These are phyloP conservation scores for Coriolopsis trogii DNA, from an alignment of 1,284 basidiomycete species.

Conservation along the genomic window DNA sequence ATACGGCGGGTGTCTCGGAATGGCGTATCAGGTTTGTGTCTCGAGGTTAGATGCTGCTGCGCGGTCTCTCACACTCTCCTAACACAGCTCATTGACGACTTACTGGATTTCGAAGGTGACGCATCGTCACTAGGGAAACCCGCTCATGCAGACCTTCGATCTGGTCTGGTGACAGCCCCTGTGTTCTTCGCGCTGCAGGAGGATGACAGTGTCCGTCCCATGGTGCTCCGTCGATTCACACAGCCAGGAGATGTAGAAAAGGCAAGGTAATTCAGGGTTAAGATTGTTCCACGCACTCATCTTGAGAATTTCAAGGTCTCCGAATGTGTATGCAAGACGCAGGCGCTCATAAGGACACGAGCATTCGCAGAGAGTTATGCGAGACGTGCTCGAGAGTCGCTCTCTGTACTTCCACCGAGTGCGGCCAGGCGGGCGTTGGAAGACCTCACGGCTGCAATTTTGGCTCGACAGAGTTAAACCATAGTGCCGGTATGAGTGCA, in stretches of 20 bases:
- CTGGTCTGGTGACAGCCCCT: neutral
- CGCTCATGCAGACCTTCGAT: neutral
- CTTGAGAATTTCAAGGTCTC: neutral
- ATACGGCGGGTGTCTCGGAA: conserved; percentile 1
- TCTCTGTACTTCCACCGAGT: neutral
- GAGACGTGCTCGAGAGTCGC: neutral
- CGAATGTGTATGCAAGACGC: neutral
- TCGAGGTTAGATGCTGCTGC: too few relatives aligned
- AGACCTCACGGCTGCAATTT: neutral
- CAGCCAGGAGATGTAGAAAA: conserved; percentile 1
- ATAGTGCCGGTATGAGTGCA: too few relatives aligned
- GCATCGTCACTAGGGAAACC: neutral
- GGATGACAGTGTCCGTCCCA: conserved; percentile 1
- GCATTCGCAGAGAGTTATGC: neutral
- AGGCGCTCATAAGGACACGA: neutral
- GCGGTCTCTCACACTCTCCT: too few relatives aligned
- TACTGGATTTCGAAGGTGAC: conserved; percentile 3
- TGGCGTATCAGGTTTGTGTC: conserved; percentile 3
- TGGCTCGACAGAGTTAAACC: too few relatives aligned
- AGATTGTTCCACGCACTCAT: too few relatives aligned
- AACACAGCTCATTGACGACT: conserved; percentile 3
- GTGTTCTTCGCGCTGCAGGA: conserved; percentile 7
- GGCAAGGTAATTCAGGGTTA: neutral
- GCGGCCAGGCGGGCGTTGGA: neutral
- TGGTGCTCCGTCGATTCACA: conserved; percentile 1